These are phyloP conservation scores for Fraxinus sp. DNA, from an alignment of 305 asterid species.

Conservation along the genomic window DNA sequence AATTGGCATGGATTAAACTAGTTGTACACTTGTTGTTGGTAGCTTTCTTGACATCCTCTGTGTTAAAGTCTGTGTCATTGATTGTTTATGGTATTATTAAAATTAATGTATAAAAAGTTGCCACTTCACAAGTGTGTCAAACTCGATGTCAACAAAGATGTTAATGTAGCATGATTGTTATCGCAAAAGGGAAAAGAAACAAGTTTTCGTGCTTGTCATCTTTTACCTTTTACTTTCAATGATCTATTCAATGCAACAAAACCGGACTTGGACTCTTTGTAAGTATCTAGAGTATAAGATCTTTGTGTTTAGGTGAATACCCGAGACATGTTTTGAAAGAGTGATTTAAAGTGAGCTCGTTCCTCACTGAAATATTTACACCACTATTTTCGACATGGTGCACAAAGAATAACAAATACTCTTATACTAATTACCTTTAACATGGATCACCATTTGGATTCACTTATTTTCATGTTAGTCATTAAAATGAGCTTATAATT, in stretches of 20 bases:
- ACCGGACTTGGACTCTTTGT: neutral
- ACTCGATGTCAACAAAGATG: too few relatives aligned
- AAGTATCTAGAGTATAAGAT: neutral
- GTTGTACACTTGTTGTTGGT: too few relatives aligned
- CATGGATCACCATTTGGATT: neutral
- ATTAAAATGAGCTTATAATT: neutral
- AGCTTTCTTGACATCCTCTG: too few relatives aligned
- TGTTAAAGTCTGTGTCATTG: too few relatives aligned
- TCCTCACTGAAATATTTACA: neutral
- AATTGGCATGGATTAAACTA: too few relatives aligned
- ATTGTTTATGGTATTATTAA: too few relatives aligned
- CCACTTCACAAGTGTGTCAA: too few relatives aligned
- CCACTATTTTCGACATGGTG: neutral
- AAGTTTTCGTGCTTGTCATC: neutral
- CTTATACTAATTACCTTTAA: neutral
- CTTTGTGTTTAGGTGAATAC: neutral
- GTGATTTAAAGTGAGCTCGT: neutral
- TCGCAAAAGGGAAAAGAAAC: neutral
- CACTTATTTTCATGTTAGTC: neutral
- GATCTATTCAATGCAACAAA: neutral
- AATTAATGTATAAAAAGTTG: too few relatives aligned
- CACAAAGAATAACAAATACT: neutral
- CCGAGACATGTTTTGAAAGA: neutral
- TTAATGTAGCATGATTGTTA: too few relatives aligned
- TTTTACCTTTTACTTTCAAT: neutral